Percentiles rank a stretch among this genome's conserved stretches.
These are phyloP conservation scores for Fusarium mundagurra DNA, from an alignment of 2,329 filamentous ascomycete species.

Conservation along the genomic window DNA sequence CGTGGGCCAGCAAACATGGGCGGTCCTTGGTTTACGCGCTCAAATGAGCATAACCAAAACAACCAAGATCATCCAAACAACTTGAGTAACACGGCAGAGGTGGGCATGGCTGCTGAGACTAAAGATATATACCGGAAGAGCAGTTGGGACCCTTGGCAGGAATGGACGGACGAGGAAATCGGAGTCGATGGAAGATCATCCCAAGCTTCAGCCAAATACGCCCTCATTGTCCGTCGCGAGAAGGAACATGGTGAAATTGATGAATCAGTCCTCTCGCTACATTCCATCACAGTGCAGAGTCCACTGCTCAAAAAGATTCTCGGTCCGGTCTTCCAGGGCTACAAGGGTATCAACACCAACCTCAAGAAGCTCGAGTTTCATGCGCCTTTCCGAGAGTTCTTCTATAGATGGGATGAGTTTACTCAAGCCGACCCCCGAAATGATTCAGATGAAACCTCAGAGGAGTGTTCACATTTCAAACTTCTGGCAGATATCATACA, in stretches of 20 bases:
- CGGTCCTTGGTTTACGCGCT: neutral
- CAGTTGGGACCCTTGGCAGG: neutral
- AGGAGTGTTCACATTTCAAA: neutral
- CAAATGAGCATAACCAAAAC: neutral
- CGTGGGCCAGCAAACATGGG: neutral
- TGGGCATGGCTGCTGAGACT: neutral
- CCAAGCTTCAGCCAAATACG: neutral
- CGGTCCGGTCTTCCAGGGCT: neutral
- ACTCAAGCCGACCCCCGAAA: neutral
- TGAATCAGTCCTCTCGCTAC: neutral
- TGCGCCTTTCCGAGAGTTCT: slow-evolving; percentile 13
- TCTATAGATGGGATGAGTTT: slow-evolving; percentile 6
- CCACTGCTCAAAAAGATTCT: slow-evolving; percentile 4
- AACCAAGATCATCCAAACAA: neutral
- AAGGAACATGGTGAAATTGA: neutral
- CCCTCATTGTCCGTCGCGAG: neutral
- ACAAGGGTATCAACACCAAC: slow-evolving; percentile 9
- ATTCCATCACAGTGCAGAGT: slow-evolving; percentile 3
- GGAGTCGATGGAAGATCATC: neutral
- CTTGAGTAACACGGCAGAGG: neutral
- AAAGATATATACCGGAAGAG: neutral
- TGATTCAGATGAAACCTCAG: accelerated
- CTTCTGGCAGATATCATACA: slow-evolving; percentile 1
- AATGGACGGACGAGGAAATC: neutral
- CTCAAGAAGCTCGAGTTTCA: slow-evolving; percentile 1